Evolutionary conservation across 2,329 filamentous ascomycete species (phyloP), one percentile per base, ranked within the genome.

Genomic region (Aspergillus puulaauensis): DNA sequence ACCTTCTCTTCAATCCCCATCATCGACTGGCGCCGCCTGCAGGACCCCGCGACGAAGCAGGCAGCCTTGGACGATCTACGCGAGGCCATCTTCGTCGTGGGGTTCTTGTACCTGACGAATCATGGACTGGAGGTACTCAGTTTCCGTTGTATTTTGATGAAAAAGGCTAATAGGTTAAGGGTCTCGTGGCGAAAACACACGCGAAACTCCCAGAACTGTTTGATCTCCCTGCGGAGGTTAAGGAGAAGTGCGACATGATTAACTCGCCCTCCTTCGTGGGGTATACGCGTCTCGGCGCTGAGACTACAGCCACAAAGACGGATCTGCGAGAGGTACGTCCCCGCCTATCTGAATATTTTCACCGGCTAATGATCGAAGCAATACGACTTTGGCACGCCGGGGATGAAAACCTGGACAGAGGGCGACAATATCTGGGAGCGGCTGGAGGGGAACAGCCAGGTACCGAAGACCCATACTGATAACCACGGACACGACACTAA

Each of bases 341-440:
- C 27, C 7, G 9, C 14, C 3, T 31, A 15, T 23, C 15, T 3
- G 7, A 21, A 5, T 9, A 9, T 3, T 12, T 6, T 8, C 6
- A 31, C 8, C 3, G n/a, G 19, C 54, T 57, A 24, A 56, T 6
- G 7, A 27, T 3, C 3, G 61, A 77, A 65, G 80, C 82, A 71
- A 82, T 83, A 68, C 46, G 71, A 73, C 33, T 73, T 73, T 55
- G 71, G 71, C 1, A 71, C 71, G 0, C 70, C 71, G 0, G 69
- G 66, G 0, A 62, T 70, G 63, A 69, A 63, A 31, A 17, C 53
- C 4, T 72, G 66, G 69, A 62, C 60, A 1, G 51, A 62, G 54
- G 75, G 80, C 59, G 80, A 84, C 77, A 68, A 75, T 64, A 51
- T 73, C 70, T 54, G 75, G 78, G 21, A 81, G 73, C 62, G 71